A percentile compares a stretch with the other conserved stretches of the same genome.
These are phyloP conservation scores for Geranium rotundifolium DNA, from an alignment of 345 rosid species.

Conservation along the genomic window DNA sequence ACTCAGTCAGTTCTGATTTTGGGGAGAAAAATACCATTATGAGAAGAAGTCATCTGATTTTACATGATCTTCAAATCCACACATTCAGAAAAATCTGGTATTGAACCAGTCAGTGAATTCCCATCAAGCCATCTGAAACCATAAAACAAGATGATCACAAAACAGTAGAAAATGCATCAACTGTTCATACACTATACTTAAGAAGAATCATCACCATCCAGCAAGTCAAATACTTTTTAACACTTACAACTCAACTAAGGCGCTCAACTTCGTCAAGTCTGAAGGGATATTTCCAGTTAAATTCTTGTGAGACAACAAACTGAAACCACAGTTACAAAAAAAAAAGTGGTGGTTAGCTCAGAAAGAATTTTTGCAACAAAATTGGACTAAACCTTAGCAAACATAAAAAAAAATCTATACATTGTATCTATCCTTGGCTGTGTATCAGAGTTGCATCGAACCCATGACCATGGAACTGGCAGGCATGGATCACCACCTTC, in stretches of 20 bases:
- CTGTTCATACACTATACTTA: not conserved
- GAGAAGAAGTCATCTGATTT: constrained; percentile 11
- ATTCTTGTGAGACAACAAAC: constrained; percentile 66
- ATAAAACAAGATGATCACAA: constrained; percentile 7
- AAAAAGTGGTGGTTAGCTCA: constrained; percentile 7
- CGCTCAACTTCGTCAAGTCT: constrained; percentile 53
- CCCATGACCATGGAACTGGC: constrained; percentile 95
- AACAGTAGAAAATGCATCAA: not conserved
- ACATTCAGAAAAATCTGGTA: constrained; percentile 82
- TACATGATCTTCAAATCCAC: constrained; percentile 65
- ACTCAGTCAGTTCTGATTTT: constrained; percentile 6
- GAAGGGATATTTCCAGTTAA: constrained; percentile 69
- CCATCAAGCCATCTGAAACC: constrained; percentile 80
- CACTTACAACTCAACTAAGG: constrained; percentile 85
- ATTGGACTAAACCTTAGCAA: constrained; percentile 3
- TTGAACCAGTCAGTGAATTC: constrained; percentile 61
- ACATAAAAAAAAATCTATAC: constrained; percentile 32
- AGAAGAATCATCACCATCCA: not conserved
- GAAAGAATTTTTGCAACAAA: not conserved
- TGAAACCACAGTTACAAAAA: constrained; percentile 20
- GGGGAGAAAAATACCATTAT: constrained; percentile 5
- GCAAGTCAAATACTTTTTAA: constrained; percentile 4
- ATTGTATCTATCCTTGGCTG: constrained; percentile 49
- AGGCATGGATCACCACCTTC: constrained; percentile 97
- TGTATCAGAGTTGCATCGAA: constrained; percentile 56